A percentile compares a stretch with the other conserved stretches of the same genome.
Conservation (phyloP, 1,284 basidiomycete genomes). For the Hypsizygus ulmarius region DNA sequence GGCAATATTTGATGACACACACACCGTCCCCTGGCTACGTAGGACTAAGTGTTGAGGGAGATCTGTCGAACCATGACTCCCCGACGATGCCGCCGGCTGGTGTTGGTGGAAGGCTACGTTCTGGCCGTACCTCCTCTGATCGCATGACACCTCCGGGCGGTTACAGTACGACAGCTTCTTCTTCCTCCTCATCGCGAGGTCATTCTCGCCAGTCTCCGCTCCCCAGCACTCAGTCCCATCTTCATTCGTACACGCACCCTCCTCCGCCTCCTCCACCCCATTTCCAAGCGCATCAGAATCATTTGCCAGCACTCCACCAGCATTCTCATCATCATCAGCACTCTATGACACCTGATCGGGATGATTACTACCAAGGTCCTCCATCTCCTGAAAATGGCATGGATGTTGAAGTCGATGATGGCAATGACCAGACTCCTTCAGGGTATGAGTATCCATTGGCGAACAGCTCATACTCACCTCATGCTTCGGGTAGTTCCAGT, state of each 20-base stretch:
- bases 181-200: slow-evolving; percentile 14
- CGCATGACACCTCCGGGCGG: slow-evolving; percentile 7
- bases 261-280: slow-evolving; percentile 6
- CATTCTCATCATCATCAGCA: slow-evolving; percentile 2
- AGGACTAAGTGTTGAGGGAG: no score
- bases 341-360: slow-evolving; percentile 5
- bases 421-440: not conserved
- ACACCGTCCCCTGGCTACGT: no score
- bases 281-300: slow-evolving; percentile 3
- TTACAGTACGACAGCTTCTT: slow-evolving; percentile 4
- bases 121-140: slow-evolving; percentile 1
- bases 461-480: not conserved
- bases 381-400: slow-evolving; percentile 4
- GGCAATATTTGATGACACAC: no score
- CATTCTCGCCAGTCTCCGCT: slow-evolving; percentile 13
- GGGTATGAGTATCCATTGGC: not conserved
- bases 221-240: slow-evolving; percentile 11
- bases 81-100: slow-evolving; percentile 1
- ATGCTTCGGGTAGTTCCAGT: not conserved
- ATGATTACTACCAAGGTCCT: not conserved
- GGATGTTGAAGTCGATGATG: slow-evolving; percentile 12
- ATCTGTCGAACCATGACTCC: slow-evolving; percentile 8
- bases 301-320: slow-evolving; percentile 2
- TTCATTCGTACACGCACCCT: slow-evolving; percentile 6
- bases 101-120: not conserved